Evolutionary conservation across 192 early-diverging fungal species (phyloP), one percentile per base, ranked within the genome.

Genomic region (Entophlyctis luteolus): DNA sequence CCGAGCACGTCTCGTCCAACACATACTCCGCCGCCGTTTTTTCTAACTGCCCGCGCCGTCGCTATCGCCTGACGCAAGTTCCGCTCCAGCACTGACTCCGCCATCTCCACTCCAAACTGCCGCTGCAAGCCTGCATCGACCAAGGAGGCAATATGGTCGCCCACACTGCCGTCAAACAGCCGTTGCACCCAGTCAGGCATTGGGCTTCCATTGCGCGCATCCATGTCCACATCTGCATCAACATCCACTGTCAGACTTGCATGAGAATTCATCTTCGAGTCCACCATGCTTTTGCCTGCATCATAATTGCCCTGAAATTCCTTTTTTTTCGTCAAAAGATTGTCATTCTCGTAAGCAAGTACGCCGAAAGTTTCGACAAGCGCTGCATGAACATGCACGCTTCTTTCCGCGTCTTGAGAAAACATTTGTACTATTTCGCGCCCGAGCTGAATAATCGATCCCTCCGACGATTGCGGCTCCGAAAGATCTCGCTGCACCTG

Each of bases 71-170:
- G n/a, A n/a, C n/a, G n/a, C 28, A 69, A 29, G n/a, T 53, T 12
- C 38, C 38, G 23, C 32, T 69, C 67, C 54, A 69, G 35, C 6
- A 28, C 38, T 22, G 42, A 46, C 22, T 59, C 67, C 27, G 39
- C 48, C 45, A 31, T 23, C 28, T 48, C 25, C n/a, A n/a, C n/a
- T 6, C 67, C 67, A 18, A 57, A 10, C 47, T 69, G 55, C 20
- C 4, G n/a, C 35, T 59, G 28, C 16, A 69, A 4, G 23, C 46
- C 36, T 14, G 12, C 5, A 28, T 69, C 67, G 6, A 69, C 18
- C 28, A 31, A 4, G 5, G 28, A n/a, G 32, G 55, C 56, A n/a
- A 59, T 16, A 32, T 12, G 29, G 18, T 69, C 67, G 31, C 67
- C 36, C 12, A 6, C 56, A 29, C 14, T 4, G 14, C 18, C 29